Conservation (phyloP, 169 alveolate genomes). For the Cryptosporidium xiaoi region DNA sequence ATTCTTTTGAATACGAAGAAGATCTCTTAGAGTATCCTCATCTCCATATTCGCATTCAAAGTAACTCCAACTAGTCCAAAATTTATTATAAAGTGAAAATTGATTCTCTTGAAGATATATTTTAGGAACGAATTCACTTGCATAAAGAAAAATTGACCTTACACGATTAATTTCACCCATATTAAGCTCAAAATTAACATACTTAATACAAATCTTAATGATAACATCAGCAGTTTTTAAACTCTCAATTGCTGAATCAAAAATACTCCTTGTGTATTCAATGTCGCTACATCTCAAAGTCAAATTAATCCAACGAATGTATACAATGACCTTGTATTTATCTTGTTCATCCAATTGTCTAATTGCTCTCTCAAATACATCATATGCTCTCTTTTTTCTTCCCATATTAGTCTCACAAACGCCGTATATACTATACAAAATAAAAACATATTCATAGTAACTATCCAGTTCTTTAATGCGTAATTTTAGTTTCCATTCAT, state of each 20-base stretch:
- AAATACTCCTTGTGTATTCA: slow-evolving; percentile 28
- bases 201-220: slow-evolving; percentile 19
- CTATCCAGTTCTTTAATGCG: background rate
- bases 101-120: slow-evolving; percentile 21
- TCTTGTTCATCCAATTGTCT: slow-evolving; percentile 22
- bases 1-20: slow-evolving; percentile 38
- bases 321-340: slow-evolving; percentile 11
- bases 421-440: slow-evolving; percentile 24
- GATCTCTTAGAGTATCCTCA: slow-evolving; percentile 61
- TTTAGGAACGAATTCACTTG: slow-evolving; percentile 53
- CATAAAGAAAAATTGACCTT: slow-evolving; percentile 35
- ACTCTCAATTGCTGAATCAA: slow-evolving; percentile 52
- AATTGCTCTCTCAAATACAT: slow-evolving; percentile 14
- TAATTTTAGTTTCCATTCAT: background rate
- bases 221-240: slow-evolving; percentile 41
- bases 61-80: slow-evolving; percentile 59
- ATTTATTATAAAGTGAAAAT: slow-evolving; percentile 1
- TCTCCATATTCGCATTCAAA: slow-evolving; percentile 62
- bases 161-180: slow-evolving; percentile 63
- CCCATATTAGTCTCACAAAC: slow-evolving; percentile 48
- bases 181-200: slow-evolving; percentile 40
- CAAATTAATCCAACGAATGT: slow-evolving; percentile 13
- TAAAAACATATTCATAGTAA: slow-evolving; percentile 20
- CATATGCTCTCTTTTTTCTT: slow-evolving; percentile 42
- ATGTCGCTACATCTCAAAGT: slow-evolving; percentile 24